Evolutionary conservation across 1,284 basidiomycete genomes (phyloP).

Genomic region (Lentinula novae-zelandiae): DNA sequence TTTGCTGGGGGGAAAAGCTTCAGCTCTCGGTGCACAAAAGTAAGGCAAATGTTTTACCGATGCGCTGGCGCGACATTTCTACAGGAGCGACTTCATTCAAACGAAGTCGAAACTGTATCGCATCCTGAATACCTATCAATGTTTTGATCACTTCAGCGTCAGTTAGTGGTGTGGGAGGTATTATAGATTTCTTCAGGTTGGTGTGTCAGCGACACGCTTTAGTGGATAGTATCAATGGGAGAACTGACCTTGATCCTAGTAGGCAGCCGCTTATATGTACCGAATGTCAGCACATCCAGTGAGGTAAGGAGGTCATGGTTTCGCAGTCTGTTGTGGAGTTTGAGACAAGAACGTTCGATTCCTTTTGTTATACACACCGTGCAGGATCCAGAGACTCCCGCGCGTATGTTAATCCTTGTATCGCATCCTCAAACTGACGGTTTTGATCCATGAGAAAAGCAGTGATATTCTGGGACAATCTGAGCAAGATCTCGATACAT

Average conservation of each 20-base stretch:
- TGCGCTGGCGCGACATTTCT: constrained; percentile 70
- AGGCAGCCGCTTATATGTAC: constrained; percentile 79
- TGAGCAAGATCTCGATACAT: background rate
- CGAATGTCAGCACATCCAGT: constrained; percentile 80
- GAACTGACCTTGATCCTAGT: constrained; percentile 66
- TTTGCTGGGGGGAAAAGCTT: constrained; percentile 40
- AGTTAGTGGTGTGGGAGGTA: constrained; percentile 62
- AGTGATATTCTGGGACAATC: constrained; percentile 63
- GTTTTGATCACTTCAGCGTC: constrained; percentile 65
- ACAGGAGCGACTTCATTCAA: constrained; percentile 71
- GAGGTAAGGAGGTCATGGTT: constrained; percentile 91
- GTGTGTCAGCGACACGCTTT: constrained; percentile 16
- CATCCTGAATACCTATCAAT: constrained; percentile 69
- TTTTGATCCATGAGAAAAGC: constrained; percentile 84
- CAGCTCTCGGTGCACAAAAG: background rate
- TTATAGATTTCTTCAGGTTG: constrained; percentile 55
- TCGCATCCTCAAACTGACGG: constrained; percentile 73
- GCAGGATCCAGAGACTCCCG: constrained; percentile 67
- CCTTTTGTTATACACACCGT: constrained; percentile 36
- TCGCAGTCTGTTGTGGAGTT: constrained; percentile 54
- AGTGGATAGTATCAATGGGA: constrained; percentile 15
- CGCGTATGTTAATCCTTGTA: constrained; percentile 59
- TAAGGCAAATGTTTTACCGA: constrained; percentile 42
- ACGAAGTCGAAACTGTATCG: constrained; percentile 73
- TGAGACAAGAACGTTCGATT: constrained; percentile 4